These are phyloP conservation scores for Dissophora globulifera DNA, from an alignment of 192 early-diverging fungal genomes.

Conservation along the genomic window DNA sequence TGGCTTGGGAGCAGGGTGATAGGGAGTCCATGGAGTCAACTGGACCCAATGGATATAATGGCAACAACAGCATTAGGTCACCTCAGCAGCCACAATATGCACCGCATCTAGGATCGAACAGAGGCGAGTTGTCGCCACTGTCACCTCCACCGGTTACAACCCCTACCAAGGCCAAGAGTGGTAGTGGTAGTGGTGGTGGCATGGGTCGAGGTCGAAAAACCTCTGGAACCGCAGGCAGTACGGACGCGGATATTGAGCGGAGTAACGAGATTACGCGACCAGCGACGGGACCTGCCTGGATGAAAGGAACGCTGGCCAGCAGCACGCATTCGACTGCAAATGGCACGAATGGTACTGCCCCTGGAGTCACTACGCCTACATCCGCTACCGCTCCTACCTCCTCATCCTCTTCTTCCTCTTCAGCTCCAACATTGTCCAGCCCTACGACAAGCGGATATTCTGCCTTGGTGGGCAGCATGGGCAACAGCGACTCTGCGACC, in stretches of 20 bases:
- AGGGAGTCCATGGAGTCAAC: neutral
- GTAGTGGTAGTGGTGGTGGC: too few species aligned
- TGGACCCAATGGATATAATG: too few species aligned
- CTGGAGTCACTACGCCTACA: neutral
- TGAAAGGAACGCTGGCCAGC: conserved; percentile 1
- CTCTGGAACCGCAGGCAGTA: neutral
- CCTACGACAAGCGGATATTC: too few species aligned
- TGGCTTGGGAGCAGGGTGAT: neutral
- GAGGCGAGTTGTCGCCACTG: neutral
- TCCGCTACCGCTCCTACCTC: neutral
- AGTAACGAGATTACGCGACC: conserved; percentile 30
- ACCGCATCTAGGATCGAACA: too few species aligned
- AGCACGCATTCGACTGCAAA: neutral
- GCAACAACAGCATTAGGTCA: too few species aligned
- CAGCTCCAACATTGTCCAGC: too few species aligned
- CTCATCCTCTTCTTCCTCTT: too few species aligned
- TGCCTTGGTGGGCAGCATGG: too few species aligned
- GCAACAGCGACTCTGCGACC: too few species aligned
- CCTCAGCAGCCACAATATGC: neutral
- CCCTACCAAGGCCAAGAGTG: conserved; percentile 14
- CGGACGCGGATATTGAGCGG: conserved; percentile 37
- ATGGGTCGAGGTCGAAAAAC: conserved; percentile 8
- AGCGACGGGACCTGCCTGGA: conserved; percentile 27
- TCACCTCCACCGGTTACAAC: neutral
- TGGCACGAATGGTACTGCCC: neutral